phyloP scores from a whole-genome alignment of 177 flowering plant genomes.

The Telopea speciosissima region DNA sequence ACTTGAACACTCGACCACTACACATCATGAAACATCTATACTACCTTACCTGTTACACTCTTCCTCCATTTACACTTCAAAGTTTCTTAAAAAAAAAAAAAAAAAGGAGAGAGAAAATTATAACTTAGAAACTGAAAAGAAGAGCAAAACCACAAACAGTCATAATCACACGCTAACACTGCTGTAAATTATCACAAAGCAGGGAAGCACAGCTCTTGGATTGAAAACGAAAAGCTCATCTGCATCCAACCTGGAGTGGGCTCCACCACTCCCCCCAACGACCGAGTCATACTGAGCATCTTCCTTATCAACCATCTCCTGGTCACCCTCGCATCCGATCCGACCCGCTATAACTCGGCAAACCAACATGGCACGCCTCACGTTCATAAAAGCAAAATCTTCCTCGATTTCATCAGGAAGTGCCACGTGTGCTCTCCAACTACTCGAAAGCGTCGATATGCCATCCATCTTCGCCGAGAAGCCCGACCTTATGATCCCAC shows the following conservation, averaged over 20 bases:
- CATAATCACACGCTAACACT: slow-evolving; percentile 25
- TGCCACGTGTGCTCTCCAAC: slow-evolving; percentile 71
- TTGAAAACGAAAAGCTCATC: slow-evolving; percentile 82
- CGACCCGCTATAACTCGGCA: slow-evolving; percentile 93
- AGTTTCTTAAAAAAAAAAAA: not conserved
- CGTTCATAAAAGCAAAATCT: slow-evolving; percentile 81
- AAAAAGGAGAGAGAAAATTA: not conserved
- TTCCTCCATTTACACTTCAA: no score
- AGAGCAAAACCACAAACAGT: not conserved
- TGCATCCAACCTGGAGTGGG: slow-evolving; percentile 31
- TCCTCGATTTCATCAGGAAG: slow-evolving; percentile 70
- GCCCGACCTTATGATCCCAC: slow-evolving; percentile 69
- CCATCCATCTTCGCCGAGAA: slow-evolving; percentile 87
- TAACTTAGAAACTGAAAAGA: not conserved
- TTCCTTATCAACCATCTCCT: slow-evolving; percentile 38
- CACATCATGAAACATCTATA: no score
- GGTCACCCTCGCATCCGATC: slow-evolving; percentile 40
- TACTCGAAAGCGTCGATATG: slow-evolving; percentile 50
- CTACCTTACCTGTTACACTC: no score
- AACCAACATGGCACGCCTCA: slow-evolving; percentile 75
- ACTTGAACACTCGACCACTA: no score
- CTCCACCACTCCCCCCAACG: slow-evolving; percentile 36
- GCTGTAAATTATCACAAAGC: slow-evolving; percentile 80
- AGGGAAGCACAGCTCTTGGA: slow-evolving; percentile 92
- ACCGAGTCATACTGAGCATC: slow-evolving; percentile 71